Percentiles rank a stretch among this genome's conserved stretches.
Conservation (phyloP, 169 alveolate genomes). For the Plasmodium malariae region DNA sequence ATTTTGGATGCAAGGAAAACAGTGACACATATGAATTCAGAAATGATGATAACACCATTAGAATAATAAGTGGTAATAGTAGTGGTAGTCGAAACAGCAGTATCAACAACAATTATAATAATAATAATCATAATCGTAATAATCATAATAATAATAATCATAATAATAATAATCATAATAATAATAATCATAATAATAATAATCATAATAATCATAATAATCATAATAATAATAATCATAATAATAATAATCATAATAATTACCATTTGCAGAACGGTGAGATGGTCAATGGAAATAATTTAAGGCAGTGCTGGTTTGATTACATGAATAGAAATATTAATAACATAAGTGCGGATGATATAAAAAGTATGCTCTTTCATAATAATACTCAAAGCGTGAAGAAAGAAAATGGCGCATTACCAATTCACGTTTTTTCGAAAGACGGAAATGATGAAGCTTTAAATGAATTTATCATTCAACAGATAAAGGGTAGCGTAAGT, state of each 20-base stretch:
- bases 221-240: neutral
- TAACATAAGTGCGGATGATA: slow-evolving; percentile 32
- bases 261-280: neutral
- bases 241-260: neutral
- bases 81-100: neutral
- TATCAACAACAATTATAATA: neutral
- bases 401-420: neutral
- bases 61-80: neutral
- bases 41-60: slow-evolving; percentile 15
- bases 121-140: neutral
- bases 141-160: neutral
- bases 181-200: neutral
- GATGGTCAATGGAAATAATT: neutral
- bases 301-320: slow-evolving; percentile 38
- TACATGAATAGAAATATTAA: slow-evolving; percentile 24
- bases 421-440: neutral
- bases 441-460: neutral
- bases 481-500: slow-evolving; percentile 37
- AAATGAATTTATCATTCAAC: slow-evolving; percentile 23
- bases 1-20: slow-evolving; percentile 60
- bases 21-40: slow-evolving; percentile 11
- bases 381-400: neutral
- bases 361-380: slow-evolving; percentile 15
- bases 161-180: neutral
- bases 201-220: neutral